Evolutionary conservation across 2,329 filamentous ascomycete species (phyloP).

Genomic region (Xylaria sp.): DNA sequence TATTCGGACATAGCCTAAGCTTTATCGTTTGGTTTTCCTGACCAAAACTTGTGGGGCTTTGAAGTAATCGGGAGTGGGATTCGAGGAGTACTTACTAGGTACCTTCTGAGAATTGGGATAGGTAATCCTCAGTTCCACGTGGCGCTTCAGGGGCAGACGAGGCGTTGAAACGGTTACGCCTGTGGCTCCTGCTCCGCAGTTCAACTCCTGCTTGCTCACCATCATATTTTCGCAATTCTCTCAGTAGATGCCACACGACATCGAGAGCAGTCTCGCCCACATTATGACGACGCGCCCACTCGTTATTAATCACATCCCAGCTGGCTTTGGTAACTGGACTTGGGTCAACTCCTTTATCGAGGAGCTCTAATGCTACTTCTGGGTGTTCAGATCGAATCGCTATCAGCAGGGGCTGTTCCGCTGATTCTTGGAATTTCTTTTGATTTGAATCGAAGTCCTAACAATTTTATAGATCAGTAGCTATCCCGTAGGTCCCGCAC

Average conservation of each 20-base stretch:
- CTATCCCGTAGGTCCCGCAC: background rate
- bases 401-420: slow-evolving; percentile 70
- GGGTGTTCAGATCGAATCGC: slow-evolving; percentile 60
- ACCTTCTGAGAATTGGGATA: slow-evolving; percentile 55
- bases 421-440: slow-evolving; percentile 50
- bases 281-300: slow-evolving; percentile 42
- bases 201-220: slow-evolving; percentile 37
- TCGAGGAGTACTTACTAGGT: slow-evolving; percentile 53
- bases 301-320: slow-evolving; percentile 44
- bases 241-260: slow-evolving; percentile 58
- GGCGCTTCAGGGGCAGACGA: slow-evolving; percentile 37
- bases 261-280: slow-evolving; percentile 63
- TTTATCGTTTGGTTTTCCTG: background rate
- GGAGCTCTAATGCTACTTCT: slow-evolving; percentile 60
- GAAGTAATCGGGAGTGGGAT: too few relatives aligned
- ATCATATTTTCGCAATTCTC: slow-evolving; percentile 54
- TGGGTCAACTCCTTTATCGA: slow-evolving; percentile 69
- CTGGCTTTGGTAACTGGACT: slow-evolving; percentile 59
- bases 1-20: background rate
- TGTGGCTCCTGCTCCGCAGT: slow-evolving; percentile 34
- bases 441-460: slow-evolving; percentile 53
- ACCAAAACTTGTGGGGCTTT: too few relatives aligned
- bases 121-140: slow-evolving; percentile 55
- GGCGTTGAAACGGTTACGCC: background rate
- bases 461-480: background rate